Evolutionary conservation across 2,329 filamentous ascomycete species (phyloP), one percentile per base, ranked within the genome.

Genomic region (Fulvia fulva): DNA sequence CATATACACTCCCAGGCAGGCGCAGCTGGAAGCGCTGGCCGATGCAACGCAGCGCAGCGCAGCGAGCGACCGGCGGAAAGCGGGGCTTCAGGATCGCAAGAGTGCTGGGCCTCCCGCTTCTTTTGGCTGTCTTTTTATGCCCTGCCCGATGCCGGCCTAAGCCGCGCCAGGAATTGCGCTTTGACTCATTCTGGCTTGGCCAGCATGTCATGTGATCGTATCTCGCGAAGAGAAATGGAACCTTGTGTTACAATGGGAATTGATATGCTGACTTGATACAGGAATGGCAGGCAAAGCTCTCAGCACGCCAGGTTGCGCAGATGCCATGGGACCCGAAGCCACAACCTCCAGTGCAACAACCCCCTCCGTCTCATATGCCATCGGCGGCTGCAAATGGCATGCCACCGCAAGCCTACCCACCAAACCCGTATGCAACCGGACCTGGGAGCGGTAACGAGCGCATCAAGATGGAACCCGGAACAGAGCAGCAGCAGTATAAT

Each of bases 311-410:
- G 65, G 88, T 97, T 61, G 94, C 94, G 59, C 80, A 84, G 57
- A 97, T 97, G 73, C 93, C 94, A 11, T 99, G 94, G 94, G 94
- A 99, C 72, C 93, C 94, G 45, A 87, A 89, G 71, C 87, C 88
- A 51, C 87, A 89, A 53, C 82, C 84, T 53, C 78, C 69, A 68
- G 61, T 63, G 37, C 79, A 68, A 69, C 60, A 64, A 44, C 63
- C 58, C 44, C 59, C 68, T 34, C 57, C 60, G 63, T 46, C 59
- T 22, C 53, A 59, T n/a, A 46, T 63, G 58, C 63, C 67, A 49
- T 55, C 62, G 1, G 49, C 56, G 23, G 55, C 60, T 4, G 53
- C 59, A 21, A 67, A 67, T 49, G 63, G 63, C 6, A 26, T 68
- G 26, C 63, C 62, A 19, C 57, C 59, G 32, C 57, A 56, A 21